Evolutionary conservation across 495 filamentous ascomycete species (phyloP).

Genomic region (Talaromyces nanjingensis): DNA sequence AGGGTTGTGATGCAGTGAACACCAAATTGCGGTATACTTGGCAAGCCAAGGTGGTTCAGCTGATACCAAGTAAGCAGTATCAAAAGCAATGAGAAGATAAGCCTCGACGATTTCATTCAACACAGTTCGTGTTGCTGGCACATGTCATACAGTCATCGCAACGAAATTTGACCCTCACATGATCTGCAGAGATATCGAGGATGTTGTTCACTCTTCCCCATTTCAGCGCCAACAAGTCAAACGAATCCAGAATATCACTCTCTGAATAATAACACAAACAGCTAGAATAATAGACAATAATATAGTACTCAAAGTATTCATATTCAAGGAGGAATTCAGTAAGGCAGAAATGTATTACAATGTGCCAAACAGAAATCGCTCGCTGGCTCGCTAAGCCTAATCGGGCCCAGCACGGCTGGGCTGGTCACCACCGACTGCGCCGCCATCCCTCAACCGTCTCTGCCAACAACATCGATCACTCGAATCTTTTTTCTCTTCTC

Average conservation of each 20-base stretch:
- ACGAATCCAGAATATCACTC: background rate
- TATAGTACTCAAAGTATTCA: background rate
- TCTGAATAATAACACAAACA: background rate
- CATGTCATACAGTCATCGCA: background rate
- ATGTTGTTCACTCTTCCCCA: background rate
- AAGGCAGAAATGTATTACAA: constrained; percentile 4
- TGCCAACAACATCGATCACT: constrained; percentile 3
- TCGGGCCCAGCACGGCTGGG: background rate
- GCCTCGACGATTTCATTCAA: background rate
- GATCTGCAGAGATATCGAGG: background rate
- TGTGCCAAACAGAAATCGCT: background rate
- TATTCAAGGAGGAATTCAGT: background rate
- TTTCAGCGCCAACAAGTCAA: background rate
- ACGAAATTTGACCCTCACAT: constrained; percentile 2
- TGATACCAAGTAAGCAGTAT: background rate
- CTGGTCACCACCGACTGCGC: background rate
- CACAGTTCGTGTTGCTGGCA: background rate
- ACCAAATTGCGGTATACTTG: background rate
- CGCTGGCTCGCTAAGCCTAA: background rate
- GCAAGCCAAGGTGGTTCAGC: background rate
- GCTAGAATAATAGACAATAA: background rate
- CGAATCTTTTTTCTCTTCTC: constrained; percentile 18
- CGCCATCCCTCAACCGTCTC: constrained; percentile 5
- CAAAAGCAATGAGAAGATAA: background rate
- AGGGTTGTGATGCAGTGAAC: background rate